Evolutionary conservation across 2,329 filamentous ascomycete genomes (phyloP), one percentile per base, ranked within the genome.

Genomic region (Ascochyta clinopodiicola): DNA sequence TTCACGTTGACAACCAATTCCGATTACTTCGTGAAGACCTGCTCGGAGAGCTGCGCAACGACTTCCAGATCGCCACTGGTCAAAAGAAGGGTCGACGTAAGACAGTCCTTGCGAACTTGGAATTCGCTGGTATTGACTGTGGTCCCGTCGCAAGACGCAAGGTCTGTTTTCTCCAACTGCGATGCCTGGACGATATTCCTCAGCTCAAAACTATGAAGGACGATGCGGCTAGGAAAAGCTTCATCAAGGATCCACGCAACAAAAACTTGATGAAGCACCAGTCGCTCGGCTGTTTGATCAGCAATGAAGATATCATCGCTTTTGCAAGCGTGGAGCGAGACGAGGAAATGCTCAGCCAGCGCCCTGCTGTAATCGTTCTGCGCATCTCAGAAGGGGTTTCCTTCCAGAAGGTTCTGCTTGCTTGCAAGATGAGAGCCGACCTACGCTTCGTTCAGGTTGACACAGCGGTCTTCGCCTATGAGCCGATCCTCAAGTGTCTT

Each of bases 11-110:
- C 63, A 90, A 88, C 64, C 86, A 91, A 46, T 93, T 89, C 60
- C 86, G 89, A 0, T 79, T 92, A 0, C 76, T 91, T 0, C 78
- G 89, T 2, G 88, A 92, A 62, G 89, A 92, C 58, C 87, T 91
- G 80, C 73, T 92, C 0, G 83, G 79, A 0, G 87, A 89, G 58
- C 76, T 92, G 2, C 81, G 85, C 1, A 83, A 86, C 8, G 87
- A 89, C 43, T 69, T 88, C 0, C 80, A 85, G 25, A 74, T 80
- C 4, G 78, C 82, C 0, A 76, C 70, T 10, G 81, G 80, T 0
- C 75, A 74, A n/a, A 85, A 82, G 60, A 80, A 77, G 57, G 80
- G 79, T 13, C 66, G 77, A 19, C 73, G 78, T 55, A 52, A 75
- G 1, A 52, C 76, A 5, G 68, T 78, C 0, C 60, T 88, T 0